Evolutionary conservation across 257 asterid species (phyloP).

Genomic region (Parsonsia alboflavescens): DNA sequence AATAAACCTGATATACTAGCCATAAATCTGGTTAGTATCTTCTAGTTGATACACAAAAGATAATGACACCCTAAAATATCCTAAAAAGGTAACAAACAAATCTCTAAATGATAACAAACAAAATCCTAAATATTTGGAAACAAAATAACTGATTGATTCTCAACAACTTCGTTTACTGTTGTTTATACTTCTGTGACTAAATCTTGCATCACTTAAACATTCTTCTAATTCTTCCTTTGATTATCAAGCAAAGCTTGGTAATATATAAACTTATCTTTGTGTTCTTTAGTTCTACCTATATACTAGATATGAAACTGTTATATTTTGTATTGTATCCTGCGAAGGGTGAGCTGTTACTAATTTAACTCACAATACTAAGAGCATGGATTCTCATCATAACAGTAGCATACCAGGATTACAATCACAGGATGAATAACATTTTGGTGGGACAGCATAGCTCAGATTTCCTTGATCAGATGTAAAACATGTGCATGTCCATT

Average conservation of each 20-base stretch:
- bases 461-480: constrained; percentile 31
- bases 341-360: not conserved
- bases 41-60: no score
- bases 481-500: constrained; percentile 87
- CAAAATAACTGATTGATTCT: no score
- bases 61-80: no score
- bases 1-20: no score
- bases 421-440: constrained; percentile 78
- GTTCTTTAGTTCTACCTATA: not conserved
- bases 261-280: not conserved
- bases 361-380: not conserved
- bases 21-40: no score
- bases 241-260: not conserved
- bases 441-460: constrained; percentile 29
- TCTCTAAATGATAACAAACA: no score
- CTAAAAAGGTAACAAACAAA: no score
- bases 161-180: not conserved
- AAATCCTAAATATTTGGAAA: no score
- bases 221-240: not conserved
- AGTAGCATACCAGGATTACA: constrained; percentile 64
- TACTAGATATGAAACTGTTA: not conserved
- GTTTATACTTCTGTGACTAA: not conserved
- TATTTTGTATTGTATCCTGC: not conserved
- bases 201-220: constrained; percentile 1
- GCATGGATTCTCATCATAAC: not conserved